Conservation (phyloP, 2,329 filamentous ascomycete species). For the Ophiostoma quercus region DNA sequence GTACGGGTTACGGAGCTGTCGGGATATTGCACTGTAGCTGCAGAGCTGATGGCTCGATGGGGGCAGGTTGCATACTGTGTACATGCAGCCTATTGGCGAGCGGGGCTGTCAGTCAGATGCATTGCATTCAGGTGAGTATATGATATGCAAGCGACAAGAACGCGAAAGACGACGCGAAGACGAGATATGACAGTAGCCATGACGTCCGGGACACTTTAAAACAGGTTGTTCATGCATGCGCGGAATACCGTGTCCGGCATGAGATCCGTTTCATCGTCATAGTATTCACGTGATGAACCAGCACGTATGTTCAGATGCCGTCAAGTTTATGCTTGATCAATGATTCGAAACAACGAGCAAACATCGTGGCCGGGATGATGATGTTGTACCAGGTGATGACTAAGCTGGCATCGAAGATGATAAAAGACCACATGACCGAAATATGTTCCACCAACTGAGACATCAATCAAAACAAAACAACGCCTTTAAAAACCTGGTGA, state of each 20-base stretch:
- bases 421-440: background rate
- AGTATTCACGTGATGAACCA: background rate
- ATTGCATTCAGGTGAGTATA: background rate
- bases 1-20: background rate
- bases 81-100: background rate
- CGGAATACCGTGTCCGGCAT: background rate
- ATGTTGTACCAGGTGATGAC: background rate
- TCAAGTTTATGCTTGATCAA: background rate
- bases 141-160: background rate
- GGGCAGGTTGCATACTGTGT: background rate
- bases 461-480: background rate
- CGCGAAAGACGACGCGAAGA: background rate
- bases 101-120: background rate
- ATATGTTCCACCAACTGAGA: background rate
- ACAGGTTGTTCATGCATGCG: background rate
- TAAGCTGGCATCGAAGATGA: background rate
- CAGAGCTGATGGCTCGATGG: background rate
- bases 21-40: conserved; percentile 8
- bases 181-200: background rate
- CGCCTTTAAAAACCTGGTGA: background rate
- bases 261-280: background rate
- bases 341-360: no score
- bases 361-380: background rate
- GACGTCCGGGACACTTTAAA: background rate
- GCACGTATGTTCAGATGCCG: background rate